Conservation (phyloP, 1,139 yeast species). For the Kodamaea sp. region DNA sequence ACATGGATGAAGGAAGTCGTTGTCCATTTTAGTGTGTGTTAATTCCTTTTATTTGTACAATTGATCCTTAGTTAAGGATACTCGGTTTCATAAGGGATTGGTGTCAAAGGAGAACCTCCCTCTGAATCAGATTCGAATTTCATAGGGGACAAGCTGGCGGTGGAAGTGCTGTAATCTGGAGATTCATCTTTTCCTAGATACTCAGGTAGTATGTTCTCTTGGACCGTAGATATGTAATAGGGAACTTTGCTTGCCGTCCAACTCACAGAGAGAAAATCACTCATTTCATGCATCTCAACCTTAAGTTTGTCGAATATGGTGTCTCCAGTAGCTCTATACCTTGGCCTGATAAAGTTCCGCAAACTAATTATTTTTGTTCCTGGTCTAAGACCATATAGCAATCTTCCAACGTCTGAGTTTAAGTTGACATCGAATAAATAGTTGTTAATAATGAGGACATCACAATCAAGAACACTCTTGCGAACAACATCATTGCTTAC, state of each 20-base stretch:
- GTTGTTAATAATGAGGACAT: slow-evolving; percentile 77
- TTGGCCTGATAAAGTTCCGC: slow-evolving; percentile 67
- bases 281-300: slow-evolving; percentile 66
- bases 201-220: slow-evolving; percentile 28
- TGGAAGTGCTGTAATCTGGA: no score
- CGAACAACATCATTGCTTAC: slow-evolving; percentile 61
- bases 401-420: slow-evolving; percentile 65
- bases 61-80: no score
- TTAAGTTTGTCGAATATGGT: slow-evolving; percentile 62
- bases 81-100: no score
- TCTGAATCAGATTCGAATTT: neutral
- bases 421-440: slow-evolving; percentile 76
- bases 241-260: slow-evolving; percentile 90
- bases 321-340: slow-evolving; percentile 55
- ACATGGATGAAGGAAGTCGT: no score
- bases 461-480: slow-evolving; percentile 57
- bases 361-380: slow-evolving; percentile 82
- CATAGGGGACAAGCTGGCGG: neutral
- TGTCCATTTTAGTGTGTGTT: no score
- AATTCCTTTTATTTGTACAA: no score
- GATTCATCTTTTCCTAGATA: slow-evolving; percentile 14
- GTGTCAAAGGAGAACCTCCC: no score
- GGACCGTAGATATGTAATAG: slow-evolving; percentile 75
- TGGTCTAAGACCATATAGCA: slow-evolving; percentile 62
- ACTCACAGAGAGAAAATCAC: slow-evolving; percentile 69